Evolutionary conservation across 164 flowering plant species (phyloP), one percentile per base, ranked within the genome.

Genomic region (Nymphaea colorata): DNA sequence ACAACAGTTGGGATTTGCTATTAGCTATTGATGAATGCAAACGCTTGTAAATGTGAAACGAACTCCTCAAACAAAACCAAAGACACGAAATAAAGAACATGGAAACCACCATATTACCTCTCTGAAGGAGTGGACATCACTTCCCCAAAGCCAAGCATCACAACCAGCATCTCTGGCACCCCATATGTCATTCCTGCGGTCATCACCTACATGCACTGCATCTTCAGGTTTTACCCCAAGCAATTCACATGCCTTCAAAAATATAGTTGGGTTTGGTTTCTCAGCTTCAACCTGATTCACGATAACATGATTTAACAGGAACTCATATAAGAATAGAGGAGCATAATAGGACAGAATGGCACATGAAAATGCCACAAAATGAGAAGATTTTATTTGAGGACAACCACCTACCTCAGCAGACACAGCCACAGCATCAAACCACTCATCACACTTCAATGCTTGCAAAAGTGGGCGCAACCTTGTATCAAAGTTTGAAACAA

Each of bases 61-160:
- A n/a, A 42, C 16, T 10, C 25, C 68, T 57, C 16, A 41, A 18
- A 17, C 57, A 41, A 2, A 43, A 12, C 42, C 11, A 55, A 41
- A 41, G 36, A 42, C 16, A 4, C 6, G 18, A 18, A 59, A 3
- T 7, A 43, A 59, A 44, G 36, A 10, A 53, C 11, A 12, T 5
- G 18, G 17, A 57, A 8, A 42, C 63, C 47, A 6, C 16, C 12
- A 53, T n/a, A 17, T 41, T 79, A 94, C 98, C 96, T 94, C 98
- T 71, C 82, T 83, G 75, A 94, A 90, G 62, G 99, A 91, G 70
- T 82, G 79, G 59, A 94, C 98, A 76, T 94, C 99, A 61, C 90
- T 90, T 71, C 99, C 99, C 99, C 99, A 94, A 51, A 94, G 91
- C 99, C 99, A 94, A 75, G 96, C 97, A 76, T 94, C 99, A 69